Evolutionary conservation across 208 protist genomes (phyloP), one percentile per base, ranked within the genome.

Genomic region (Leishmania mexicana): DNA sequence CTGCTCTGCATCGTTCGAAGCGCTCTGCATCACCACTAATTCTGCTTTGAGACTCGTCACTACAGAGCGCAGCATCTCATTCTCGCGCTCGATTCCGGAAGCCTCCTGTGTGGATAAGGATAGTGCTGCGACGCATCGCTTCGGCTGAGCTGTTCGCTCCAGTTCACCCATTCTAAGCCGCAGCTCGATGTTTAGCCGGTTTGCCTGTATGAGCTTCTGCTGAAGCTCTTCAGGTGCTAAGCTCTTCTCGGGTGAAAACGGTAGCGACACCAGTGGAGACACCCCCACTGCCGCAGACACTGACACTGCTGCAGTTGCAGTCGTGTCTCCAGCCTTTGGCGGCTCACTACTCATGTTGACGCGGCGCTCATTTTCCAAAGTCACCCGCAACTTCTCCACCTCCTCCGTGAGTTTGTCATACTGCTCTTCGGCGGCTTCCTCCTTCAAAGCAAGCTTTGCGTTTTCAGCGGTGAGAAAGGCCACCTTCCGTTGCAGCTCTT

Each of bases 161-260:
- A 86, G 68, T 2, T 75, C 45, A 6, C 73, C 80, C 54, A 83
- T 84, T 31, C 74, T 64, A n/a, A 87, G 35, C 3, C 80, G 77
- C 24, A 89, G 75, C 47, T 89, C 85, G 51, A 83, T 81, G 58
- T 88, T 88, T 19, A 88, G 58, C 70, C 85, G 76, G 7, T 85
- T 88, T 4, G 81, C 60, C 21, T 76, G 64, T 6, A 65, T 53
- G 40, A 91, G 81, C 40, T 75, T 72, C 40, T 80, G 70, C 58
- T 84, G 65, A 21, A 91, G 45, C 65, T 81, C 83, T 19, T 91
- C 62, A 42, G 54, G 17, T 19, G 60, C 45, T 19, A 58, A 40
- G n/a, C 2, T 76, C 3, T 2, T 72, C 47, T 53, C 62, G 0
- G 68, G 60, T 28, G 67, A 38, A 38, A 71, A 8, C 17, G 57